Evolutionary conservation across 495 filamentous ascomycete species (phyloP).

Genomic region (Talaromyces wortmannii): DNA sequence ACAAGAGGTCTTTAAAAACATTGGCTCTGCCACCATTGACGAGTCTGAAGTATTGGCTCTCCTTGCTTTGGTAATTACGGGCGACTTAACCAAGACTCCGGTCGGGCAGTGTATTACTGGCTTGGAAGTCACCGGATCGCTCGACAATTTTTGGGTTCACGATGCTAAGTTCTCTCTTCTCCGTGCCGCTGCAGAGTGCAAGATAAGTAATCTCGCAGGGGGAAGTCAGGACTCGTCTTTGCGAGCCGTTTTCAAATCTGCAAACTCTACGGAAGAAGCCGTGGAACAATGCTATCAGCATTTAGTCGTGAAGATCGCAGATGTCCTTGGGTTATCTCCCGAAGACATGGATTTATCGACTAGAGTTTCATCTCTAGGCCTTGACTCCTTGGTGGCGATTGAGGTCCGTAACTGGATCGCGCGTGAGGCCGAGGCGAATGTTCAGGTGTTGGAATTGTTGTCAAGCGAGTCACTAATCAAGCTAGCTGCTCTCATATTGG

Average conservation of each 20-base stretch:
- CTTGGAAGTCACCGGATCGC: conserved; percentile 6
- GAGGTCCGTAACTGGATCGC: conserved; percentile 33
- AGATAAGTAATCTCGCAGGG: background rate
- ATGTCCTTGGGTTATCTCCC: conserved; percentile 15
- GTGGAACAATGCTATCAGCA: conserved; percentile 17
- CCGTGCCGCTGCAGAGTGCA: conserved; percentile 10
- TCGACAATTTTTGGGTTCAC: conserved; percentile 19
- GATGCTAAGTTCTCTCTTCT: conserved; percentile 16
- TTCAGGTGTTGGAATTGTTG: conserved; percentile 24
- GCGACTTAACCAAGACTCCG: conserved; percentile 11
- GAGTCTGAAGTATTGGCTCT: conserved; percentile 18
- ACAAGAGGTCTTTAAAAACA: conserved; percentile 20
- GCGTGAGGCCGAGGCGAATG: conserved; percentile 25
- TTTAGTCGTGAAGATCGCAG: conserved; percentile 19
- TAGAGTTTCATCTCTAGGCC: conserved; percentile 18
- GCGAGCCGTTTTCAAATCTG: conserved; percentile 10
- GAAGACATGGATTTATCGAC: conserved; percentile 26
- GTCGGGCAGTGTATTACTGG: conserved; percentile 18
- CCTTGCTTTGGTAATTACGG: conserved; percentile 12
- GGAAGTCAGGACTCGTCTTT: conserved; percentile 8
- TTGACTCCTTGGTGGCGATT: conserved; percentile 32
- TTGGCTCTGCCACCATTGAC: conserved; percentile 17
- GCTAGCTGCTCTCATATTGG: conserved; percentile 20
- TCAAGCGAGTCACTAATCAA: conserved; percentile 22
- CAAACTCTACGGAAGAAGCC: conserved; percentile 15